Evolutionary conservation across 1,284 basidiomycete species (phyloP).

Genomic region (Puccinia coronata): DNA sequence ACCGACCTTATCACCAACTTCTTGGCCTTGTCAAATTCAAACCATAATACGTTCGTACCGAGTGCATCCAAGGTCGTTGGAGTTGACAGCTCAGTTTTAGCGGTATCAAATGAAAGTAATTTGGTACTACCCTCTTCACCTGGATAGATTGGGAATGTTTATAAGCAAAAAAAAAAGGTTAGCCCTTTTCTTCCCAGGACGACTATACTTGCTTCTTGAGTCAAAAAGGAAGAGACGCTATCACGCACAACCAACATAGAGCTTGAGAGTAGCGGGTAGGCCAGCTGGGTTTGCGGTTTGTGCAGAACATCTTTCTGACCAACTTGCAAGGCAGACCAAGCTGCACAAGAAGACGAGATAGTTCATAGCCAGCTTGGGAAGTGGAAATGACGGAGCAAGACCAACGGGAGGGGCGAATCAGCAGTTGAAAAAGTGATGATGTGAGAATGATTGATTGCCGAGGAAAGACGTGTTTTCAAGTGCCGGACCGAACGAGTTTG

Average conservation of each 20-base stretch:
- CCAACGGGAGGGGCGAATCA: no score
- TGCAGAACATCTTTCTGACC: neutral
- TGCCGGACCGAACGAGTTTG: no score
- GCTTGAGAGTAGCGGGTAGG: neutral
- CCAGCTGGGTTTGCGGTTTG: neutral
- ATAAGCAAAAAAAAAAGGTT: neutral
- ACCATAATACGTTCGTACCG: slow-evolving; percentile 10
- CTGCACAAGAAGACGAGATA: neutral
- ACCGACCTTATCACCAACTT: slow-evolving; percentile 28
- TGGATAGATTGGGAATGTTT: neutral
- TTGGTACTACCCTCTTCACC: neutral
- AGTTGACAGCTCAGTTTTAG: neutral
- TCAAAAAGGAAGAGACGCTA: neutral
- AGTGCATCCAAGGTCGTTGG: neutral
- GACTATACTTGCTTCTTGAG: no score
- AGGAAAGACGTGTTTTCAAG: no score
- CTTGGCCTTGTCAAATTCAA: slow-evolving; percentile 28
- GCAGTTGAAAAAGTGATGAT: no score
- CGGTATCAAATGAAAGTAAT: slow-evolving; percentile 11
- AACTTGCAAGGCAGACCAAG: neutral
- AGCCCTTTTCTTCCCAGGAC: no score
- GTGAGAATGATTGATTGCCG: no score
- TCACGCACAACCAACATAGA: slow-evolving; percentile 6
- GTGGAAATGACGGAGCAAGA: no score
- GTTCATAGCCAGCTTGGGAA: neutral